phyloP scores from a whole-genome alignment of 2,329 filamentous ascomycete species.

The Mycosphaerella arachidis region DNA sequence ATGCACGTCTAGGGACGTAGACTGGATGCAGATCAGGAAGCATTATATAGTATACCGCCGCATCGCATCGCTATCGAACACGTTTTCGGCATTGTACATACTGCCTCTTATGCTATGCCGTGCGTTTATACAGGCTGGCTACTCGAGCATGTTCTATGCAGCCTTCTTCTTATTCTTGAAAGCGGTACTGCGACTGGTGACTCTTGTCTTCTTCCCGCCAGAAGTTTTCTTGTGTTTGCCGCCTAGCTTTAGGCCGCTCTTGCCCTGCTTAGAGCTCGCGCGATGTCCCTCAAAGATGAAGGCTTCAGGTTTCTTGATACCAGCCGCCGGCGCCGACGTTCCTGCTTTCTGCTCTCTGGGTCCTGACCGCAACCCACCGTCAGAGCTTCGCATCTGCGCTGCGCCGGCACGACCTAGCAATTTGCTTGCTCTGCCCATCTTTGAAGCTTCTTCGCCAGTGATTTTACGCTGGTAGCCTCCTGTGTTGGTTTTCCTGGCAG shows the following conservation, averaged over 20 bases:
- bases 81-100: not conserved
- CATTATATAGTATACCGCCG: not conserved
- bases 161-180: constrained; percentile 43
- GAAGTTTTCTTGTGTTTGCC: constrained; percentile 50
- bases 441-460: constrained; percentile 64
- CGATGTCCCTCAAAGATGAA: constrained; percentile 80
- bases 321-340: constrained; percentile 17
- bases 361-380: not conserved
- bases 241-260: constrained; percentile 56
- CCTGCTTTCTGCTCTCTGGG: not conserved
- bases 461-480: constrained; percentile 62
- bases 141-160: not conserved
- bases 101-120: not conserved
- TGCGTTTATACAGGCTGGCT: not conserved
- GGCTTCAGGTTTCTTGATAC: constrained; percentile 58
- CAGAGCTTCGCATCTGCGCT: constrained; percentile 33
- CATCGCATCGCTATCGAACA: not conserved
- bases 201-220: constrained; percentile 38
- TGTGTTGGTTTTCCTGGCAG: constrained; percentile 20
- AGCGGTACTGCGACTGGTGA: constrained; percentile 42
- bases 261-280: constrained; percentile 63
- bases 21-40: not conserved
- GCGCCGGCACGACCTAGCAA: constrained; percentile 68
- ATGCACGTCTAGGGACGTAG: not conserved
- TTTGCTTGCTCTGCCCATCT: constrained; percentile 68